These are phyloP conservation scores for Penium margaritaceum DNA, from an alignment of 139 green algal genomes.

Conservation along the genomic window DNA sequence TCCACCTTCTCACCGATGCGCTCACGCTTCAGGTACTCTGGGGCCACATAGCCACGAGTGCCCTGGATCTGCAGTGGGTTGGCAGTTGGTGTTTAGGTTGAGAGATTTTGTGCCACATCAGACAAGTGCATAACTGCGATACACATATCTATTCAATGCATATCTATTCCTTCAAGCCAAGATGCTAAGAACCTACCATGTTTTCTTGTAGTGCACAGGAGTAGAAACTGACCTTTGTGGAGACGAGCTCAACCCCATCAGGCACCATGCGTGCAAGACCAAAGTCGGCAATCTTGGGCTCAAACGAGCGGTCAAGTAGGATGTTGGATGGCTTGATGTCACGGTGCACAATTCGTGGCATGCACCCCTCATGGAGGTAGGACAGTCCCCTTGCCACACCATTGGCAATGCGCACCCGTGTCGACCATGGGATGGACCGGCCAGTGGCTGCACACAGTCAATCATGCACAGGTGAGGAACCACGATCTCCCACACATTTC, in stretches of 20 bases:
- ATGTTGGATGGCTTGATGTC: slow-evolving; percentile 9
- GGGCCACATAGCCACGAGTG: slow-evolving; percentile 58
- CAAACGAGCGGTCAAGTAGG: neutral
- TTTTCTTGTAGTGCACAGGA: too few species aligned
- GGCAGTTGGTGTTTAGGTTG: too few species aligned
- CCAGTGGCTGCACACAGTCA: neutral
- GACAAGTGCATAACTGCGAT: too few species aligned
- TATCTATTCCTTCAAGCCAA: too few species aligned
- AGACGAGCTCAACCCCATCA: too few species aligned
- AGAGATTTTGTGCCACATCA: too few species aligned
- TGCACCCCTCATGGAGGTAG: neutral
- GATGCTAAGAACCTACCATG: too few species aligned
- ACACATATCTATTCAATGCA: too few species aligned
- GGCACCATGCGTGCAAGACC: neutral
- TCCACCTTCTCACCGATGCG: slow-evolving; percentile 50
- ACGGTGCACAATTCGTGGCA: neutral
- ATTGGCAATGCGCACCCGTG: neutral
- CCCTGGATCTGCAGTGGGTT: slow-evolving; percentile 46
- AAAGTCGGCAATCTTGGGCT: neutral
- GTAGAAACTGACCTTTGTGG: too few species aligned
- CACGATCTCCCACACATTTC: too few species aligned
- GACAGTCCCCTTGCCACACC: neutral
- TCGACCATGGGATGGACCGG: neutral
- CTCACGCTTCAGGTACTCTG: slow-evolving; percentile 48
- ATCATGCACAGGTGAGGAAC: neutral